A percentile compares a stretch with the other conserved stretches of the same genome.
phyloP scores from a whole-genome alignment of 208 protist species.

The Herpetomonas tarakana region DNA sequence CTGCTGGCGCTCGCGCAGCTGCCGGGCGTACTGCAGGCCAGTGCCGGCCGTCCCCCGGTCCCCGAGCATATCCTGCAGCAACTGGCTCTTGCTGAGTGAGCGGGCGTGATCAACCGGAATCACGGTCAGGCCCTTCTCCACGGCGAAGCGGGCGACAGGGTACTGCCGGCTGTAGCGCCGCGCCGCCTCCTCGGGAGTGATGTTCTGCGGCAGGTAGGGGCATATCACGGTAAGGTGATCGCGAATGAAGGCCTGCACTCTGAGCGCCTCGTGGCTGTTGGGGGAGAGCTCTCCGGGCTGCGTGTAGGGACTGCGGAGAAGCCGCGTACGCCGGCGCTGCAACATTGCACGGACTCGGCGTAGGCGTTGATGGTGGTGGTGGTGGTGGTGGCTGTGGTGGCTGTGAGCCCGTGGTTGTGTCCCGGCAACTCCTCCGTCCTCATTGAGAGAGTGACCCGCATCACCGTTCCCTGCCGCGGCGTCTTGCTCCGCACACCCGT shows the following conservation, averaged over 20 bases:
- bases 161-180: conserved; percentile 60
- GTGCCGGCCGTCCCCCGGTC: background rate
- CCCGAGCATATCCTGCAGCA: conserved; percentile 51
- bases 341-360: too few species aligned
- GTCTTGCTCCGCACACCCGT: background rate
- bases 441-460: background rate
- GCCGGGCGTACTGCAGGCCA: background rate
- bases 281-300: background rate
- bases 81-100: conserved; percentile 44
- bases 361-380: background rate
- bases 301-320: background rate
- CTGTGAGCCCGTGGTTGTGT: too few species aligned
- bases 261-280: background rate
- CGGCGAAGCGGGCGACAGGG: conserved; percentile 71
- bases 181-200: conserved; percentile 31
- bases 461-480: too few species aligned
- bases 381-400: background rate
- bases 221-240: conserved; percentile 74
- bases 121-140: conserved; percentile 51
- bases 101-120: conserved; percentile 69
- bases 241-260: conserved; percentile 21
- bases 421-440: too few species aligned
- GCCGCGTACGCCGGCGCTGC: background rate
- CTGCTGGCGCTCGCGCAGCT: background rate
- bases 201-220: conserved; percentile 50